Percentiles rank a stretch among this genome's conserved stretches.
Evolutionary conservation across 164 flowering plant genomes (phyloP).

Genomic region (Stephania cephalantha): DNA sequence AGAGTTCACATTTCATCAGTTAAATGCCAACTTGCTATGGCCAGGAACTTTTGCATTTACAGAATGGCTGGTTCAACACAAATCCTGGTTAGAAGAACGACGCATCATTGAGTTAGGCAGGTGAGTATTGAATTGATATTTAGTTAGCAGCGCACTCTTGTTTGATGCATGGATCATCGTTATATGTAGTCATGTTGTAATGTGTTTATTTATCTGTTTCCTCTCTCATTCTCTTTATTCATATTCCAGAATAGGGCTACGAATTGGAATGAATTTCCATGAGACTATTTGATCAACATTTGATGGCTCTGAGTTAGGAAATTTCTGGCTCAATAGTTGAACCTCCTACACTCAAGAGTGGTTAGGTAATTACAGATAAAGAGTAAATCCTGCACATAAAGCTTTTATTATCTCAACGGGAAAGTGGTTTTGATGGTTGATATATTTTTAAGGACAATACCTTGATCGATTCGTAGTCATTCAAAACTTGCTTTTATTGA

Average conservation of each 20-base stretch:
- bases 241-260: not conserved
- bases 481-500: not conserved
- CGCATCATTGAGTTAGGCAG: slow-evolving; percentile 82
- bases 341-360: not conserved
- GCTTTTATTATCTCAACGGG: not conserved
- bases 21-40: slow-evolving; percentile 97
- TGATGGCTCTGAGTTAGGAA: not conserved
- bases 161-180: not conserved
- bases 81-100: slow-evolving; percentile 44
- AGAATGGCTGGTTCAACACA: slow-evolving; percentile 72
- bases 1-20: slow-evolving; percentile 84
- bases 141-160: not conserved
- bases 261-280: not conserved
- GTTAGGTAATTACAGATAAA: not conserved
- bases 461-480: not conserved
- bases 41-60: slow-evolving; percentile 94
- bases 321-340: not conserved
- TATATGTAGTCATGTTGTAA: too few species aligned
- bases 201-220: not conserved
- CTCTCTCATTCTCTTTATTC: not conserved
- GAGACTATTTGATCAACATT: not conserved
- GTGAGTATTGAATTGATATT: slow-evolving; percentile 24
- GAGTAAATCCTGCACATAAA: not conserved
- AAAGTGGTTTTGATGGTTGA: not conserved
- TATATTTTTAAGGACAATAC: not conserved